phyloP scores from a whole-genome alignment of 2,329 filamentous ascomycete genomes.

The Cylindrodendrum hubeiense region DNA sequence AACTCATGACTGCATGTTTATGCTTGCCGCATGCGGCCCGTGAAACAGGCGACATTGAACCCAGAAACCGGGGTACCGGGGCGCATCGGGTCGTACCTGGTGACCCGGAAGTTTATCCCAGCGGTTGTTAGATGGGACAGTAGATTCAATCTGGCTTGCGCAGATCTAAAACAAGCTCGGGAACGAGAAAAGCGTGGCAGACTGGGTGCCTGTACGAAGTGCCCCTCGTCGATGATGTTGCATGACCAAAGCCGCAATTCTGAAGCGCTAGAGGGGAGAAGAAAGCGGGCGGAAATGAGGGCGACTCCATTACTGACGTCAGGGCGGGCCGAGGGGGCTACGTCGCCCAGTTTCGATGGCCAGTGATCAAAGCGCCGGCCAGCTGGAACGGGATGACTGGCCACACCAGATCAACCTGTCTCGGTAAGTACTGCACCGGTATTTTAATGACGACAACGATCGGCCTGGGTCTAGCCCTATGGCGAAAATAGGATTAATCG shows the following conservation, averaged over 20 bases:
- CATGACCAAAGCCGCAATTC: neutral
- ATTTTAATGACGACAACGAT: slow-evolving; percentile 17
- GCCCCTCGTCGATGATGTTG: neutral
- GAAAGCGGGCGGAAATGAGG: slow-evolving; percentile 23
- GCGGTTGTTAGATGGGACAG: neutral
- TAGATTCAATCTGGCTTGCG: neutral
- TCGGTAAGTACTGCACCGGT: too few species aligned
- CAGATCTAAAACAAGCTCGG: neutral
- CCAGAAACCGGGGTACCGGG: neutral
- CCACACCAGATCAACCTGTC: neutral
- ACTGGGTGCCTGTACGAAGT: neutral
- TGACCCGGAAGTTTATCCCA: neutral
- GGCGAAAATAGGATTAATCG: neutral
- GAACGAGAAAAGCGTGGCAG: neutral
- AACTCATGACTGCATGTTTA: slow-evolving; percentile 4
- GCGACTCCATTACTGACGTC: slow-evolving; percentile 36
- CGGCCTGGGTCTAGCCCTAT: neutral
- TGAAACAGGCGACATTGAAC: neutral
- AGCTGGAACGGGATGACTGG: slow-evolving; percentile 8
- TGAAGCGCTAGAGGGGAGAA: slow-evolving; percentile 6
- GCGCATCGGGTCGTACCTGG: neutral
- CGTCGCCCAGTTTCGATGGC: slow-evolving; percentile 15
- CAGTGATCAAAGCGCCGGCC: neutral
- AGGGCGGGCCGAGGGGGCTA: slow-evolving; percentile 25
- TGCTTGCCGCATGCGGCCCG: neutral